Base-by-base conservation (phyloP, 352 stramenopile species). In the Phytophthora melonis region DNA sequence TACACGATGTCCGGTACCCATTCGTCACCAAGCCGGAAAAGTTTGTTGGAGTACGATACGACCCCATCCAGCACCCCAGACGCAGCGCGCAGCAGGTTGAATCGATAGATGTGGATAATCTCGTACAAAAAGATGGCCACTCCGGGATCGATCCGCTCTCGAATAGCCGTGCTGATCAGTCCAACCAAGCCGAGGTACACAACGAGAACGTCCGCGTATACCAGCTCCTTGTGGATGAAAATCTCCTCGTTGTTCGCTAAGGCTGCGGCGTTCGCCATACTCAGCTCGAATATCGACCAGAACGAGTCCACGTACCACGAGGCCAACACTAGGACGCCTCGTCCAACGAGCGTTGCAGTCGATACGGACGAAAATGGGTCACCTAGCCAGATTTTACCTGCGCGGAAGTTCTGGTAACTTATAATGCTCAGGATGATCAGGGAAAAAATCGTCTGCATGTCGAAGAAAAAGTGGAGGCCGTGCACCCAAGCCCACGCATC, bases 191-290 rank as follows among this genome's bases (percentile, higher is more conserved):
- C 39, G 14, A 45, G 39, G 7, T 47, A 47, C 13, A 47, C 14
- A n/a, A 47, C 39, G 4, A 47, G 39, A 47, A 47, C 13, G 13
- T 47, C 39, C 14, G 39, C 39, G 39, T 47, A 50, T 50, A 50
- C 43, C 43, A 50, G 7, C 43, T 50, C 43, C 43, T 50, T 50
- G 43, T 50, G 43, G 18, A 50, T 50, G 43, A 50, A 50, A 50
- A 50, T 21, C 16, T 19, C 18, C 18, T 50, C 14, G 9, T 21
- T 50, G 18, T 3, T 13, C 18, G 43, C 21, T 5, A 50, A 18
- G 18, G 21, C 43, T 3, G 43, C 9, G 11, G 43, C 43, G 43
- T 50, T 50, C 18, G 43, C n/a, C 43, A 50, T 50, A 21, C 43
- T 19, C 43, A 19, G 21, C 43, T 50, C 43, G 43, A 50, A 50